Conservation (phyloP, 2,329 filamentous ascomycete genomes). For the Phaeosphaeria sp. region DNA sequence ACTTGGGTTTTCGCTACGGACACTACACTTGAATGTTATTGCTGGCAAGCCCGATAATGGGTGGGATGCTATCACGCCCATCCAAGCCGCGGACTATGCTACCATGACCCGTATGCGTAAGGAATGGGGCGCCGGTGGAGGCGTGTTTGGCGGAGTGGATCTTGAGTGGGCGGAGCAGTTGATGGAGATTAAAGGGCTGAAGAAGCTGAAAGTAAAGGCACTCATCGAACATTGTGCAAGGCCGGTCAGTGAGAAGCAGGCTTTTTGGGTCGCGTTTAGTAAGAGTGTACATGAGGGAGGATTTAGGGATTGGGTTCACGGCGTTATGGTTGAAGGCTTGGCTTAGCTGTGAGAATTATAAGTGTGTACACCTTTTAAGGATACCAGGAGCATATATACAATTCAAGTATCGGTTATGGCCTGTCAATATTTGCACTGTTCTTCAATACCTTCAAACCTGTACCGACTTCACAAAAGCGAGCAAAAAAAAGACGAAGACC, state of each 20-base stretch:
- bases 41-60: conserved; percentile 58
- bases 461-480: neutral
- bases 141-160: conserved; percentile 33
- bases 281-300: conserved; percentile 62
- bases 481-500: neutral
- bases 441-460: too few relatives aligned
- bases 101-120: conserved; percentile 34
- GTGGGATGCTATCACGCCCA: conserved; percentile 56
- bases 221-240: conserved; percentile 62
- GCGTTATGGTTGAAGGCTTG: conserved; percentile 39
- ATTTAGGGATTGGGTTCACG: conserved; percentile 60
- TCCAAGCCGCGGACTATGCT: conserved; percentile 27
- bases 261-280: conserved; percentile 66
- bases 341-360: neutral
- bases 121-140: conserved; percentile 28
- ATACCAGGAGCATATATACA: neutral
- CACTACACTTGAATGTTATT: conserved; percentile 58
- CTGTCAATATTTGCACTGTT: neutral
- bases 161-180: conserved; percentile 66
- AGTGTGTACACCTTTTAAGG: neutral
- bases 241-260: conserved; percentile 61
- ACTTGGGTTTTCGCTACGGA: conserved; percentile 17
- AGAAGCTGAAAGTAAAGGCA: conserved; percentile 59
- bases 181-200: conserved; percentile 57
- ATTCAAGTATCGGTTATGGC: neutral